phyloP scores from a whole-genome alignment of 345 rosid genomes.

The Zanthoxylum bungeanum region DNA sequence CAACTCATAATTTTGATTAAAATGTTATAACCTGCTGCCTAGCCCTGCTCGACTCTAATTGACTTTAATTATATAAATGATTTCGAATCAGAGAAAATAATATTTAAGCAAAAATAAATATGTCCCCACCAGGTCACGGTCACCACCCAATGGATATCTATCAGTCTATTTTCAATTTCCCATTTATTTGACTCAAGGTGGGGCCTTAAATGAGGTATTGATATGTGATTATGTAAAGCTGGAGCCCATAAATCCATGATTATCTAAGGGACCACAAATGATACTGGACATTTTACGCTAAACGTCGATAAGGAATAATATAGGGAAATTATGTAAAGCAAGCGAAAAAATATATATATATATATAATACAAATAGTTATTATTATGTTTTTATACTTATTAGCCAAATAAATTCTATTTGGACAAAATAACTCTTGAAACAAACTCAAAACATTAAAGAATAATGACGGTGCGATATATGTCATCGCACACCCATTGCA shows the following conservation, averaged over 20 bases:
- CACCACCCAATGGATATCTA: neutral
- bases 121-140: neutral
- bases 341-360: too few relatives aligned
- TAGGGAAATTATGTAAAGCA: too few relatives aligned
- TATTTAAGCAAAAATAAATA: neutral
- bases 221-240: neutral
- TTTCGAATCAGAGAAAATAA: neutral
- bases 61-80: neutral
- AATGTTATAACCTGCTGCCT: neutral
- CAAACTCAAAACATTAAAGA: too few relatives aligned
- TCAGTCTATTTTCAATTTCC: neutral
- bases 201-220: neutral
- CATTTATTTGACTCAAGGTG: neutral
- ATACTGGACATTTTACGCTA: neutral
- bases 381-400: too few relatives aligned
- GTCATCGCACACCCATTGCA: too few relatives aligned
- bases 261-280: neutral
- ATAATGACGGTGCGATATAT: too few relatives aligned
- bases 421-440: too few relatives aligned
- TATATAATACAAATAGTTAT: too few relatives aligned
- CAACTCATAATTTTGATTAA: neutral
- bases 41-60: neutral
- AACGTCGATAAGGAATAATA: neutral
- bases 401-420: too few relatives aligned
- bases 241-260: neutral